Conservation (phyloP, 192 early-diverging fungal genomes). For the Coemansia sp. region DNA sequence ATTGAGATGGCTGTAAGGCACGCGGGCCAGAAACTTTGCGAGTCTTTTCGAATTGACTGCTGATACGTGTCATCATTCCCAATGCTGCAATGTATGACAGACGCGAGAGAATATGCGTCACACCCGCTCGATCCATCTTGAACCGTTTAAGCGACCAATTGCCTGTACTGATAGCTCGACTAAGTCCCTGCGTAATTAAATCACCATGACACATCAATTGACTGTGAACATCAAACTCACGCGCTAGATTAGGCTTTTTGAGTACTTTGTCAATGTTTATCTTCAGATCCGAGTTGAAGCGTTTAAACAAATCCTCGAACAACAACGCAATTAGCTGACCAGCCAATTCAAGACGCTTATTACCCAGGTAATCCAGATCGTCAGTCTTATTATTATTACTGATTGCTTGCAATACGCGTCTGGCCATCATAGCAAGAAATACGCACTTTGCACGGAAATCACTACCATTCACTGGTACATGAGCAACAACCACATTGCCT, state of each 20-base stretch:
- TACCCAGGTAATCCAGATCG: slow-evolving; percentile 97
- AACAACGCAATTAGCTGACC: slow-evolving; percentile 90
- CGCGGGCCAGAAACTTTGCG: slow-evolving; percentile 97
- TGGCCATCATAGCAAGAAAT: slow-evolving; percentile 91
- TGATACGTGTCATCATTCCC: slow-evolving; percentile 98
- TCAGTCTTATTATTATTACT: slow-evolving; percentile 79
- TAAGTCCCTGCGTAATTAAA: slow-evolving; percentile 88
- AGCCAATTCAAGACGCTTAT: slow-evolving; percentile 97
- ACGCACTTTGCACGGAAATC: slow-evolving; percentile 92
- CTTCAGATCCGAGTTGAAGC: slow-evolving; percentile 84
- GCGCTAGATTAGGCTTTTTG: slow-evolving; percentile 82
- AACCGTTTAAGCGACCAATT: slow-evolving; percentile 99
- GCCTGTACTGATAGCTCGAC: slow-evolving; percentile 91
- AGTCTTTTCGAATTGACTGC: slow-evolving; percentile 97
- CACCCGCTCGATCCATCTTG: slow-evolving; percentile 98
- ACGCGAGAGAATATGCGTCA: slow-evolving; percentile 93
- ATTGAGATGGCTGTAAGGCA: slow-evolving; percentile 93
- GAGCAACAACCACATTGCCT: slow-evolving; percentile 81
- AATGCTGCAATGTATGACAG: slow-evolving; percentile 91
- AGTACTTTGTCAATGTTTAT: slow-evolving; percentile 87
- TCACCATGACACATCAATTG: slow-evolving; percentile 71
- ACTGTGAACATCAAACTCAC: slow-evolving; percentile 85
- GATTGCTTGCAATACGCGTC: slow-evolving; percentile 85
- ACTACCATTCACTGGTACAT: slow-evolving; percentile 83
- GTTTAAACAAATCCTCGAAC: slow-evolving; percentile 98